phyloP scores from a whole-genome alignment of 441 rosid genomes.

The Mallotus japonicus region DNA sequence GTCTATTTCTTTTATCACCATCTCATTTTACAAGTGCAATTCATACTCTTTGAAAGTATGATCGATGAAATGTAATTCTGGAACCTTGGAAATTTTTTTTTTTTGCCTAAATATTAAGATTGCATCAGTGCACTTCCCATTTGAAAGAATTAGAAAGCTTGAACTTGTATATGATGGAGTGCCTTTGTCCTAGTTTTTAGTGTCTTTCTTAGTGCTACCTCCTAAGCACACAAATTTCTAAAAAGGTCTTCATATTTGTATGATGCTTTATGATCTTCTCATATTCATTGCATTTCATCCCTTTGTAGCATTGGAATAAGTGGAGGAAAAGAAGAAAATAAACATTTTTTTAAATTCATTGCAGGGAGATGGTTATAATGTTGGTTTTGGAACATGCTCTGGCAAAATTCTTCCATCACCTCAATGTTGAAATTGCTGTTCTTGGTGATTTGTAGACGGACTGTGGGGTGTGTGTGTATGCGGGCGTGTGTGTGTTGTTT shows the following conservation, averaged over 20 bases:
- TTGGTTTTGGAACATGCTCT: conserved; percentile 84
- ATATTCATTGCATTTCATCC: not conserved
- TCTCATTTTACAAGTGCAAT: not conserved
- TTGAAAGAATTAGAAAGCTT: not conserved
- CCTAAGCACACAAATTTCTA: too few species aligned
- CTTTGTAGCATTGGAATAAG: too few species aligned
- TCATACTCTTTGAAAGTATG: not conserved
- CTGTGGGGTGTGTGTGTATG: not conserved
- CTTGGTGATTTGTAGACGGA: not conserved
- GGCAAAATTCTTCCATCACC: conserved; percentile 64
- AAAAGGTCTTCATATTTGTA: not conserved
- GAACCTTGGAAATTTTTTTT: not conserved
- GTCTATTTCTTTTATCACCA: not conserved
- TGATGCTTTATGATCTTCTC: not conserved
- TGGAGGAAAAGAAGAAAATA: too few species aligned
- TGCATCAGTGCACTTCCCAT: not conserved
- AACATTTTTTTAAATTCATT: conserved; percentile 6
- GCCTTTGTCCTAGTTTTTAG: not conserved
- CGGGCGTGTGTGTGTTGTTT: not conserved
- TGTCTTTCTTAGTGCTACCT: not conserved
- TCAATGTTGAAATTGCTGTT: conserved; percentile 4
- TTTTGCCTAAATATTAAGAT: too few species aligned
- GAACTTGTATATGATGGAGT: not conserved
- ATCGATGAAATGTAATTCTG: not conserved
- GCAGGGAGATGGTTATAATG: conserved; percentile 78